A percentile compares a stretch with the other conserved stretches of the same genome.
These are phyloP conservation scores for Microcyclosporella mali DNA, from an alignment of 2,329 filamentous ascomycete species.

Conservation along the genomic window DNA sequence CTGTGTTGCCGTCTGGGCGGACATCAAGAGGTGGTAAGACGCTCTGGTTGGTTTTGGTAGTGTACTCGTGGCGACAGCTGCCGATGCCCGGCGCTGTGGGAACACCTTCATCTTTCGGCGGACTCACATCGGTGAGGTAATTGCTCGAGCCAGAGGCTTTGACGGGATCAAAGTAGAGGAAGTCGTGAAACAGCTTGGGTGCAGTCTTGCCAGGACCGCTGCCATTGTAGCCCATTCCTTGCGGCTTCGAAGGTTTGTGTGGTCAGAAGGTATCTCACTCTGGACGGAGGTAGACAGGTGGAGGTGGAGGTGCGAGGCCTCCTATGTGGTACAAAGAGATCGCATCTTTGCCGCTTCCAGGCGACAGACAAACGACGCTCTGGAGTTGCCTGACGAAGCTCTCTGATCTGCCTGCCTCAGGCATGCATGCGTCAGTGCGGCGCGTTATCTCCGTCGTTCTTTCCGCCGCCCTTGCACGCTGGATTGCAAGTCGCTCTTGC, in stretches of 20 bases:
- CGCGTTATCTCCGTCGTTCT: too few species aligned
- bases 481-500: too few species aligned
- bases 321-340: too few species aligned
- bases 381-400: too few species aligned
- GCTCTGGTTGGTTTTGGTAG: constrained; percentile 52
- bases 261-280: too few species aligned
- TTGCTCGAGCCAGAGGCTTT: constrained; percentile 32
- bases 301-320: too few species aligned
- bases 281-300: too few species aligned
- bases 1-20: constrained; percentile 33
- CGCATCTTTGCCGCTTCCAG: too few species aligned
- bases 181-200: constrained; percentile 46
- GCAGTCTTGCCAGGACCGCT: constrained; percentile 42
- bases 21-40: constrained; percentile 40
- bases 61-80: constrained; percentile 56
- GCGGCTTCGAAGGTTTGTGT: constrained; percentile 1
- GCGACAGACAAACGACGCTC: too few species aligned
- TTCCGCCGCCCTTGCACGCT: too few species aligned
- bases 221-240: constrained; percentile 11
- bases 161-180: constrained; percentile 47
- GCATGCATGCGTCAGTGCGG: too few species aligned
- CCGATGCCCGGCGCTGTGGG: constrained; percentile 32
- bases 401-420: too few species aligned
- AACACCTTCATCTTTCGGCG: constrained; percentile 41
- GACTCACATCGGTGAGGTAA: constrained; percentile 53